Evolutionary conservation across 2,329 filamentous ascomycete genomes (phyloP), one percentile per base, ranked within the genome.

Genomic region (Epicoccum sorghinum): DNA sequence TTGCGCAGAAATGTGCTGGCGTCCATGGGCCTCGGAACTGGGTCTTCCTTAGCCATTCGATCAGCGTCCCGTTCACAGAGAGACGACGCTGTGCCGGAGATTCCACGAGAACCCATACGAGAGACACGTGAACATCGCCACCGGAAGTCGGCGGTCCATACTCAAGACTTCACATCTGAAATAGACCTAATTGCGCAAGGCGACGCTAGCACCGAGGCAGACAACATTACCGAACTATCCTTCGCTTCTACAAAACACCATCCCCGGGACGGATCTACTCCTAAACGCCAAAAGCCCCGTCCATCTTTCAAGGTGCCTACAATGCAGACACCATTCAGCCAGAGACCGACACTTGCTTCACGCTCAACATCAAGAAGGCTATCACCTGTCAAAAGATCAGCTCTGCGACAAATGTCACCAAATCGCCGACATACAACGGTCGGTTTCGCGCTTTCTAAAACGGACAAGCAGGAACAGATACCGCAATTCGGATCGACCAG

Each of bases 221-320:
- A 68, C 13, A 46, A 50, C n/a, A 13, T 58, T 10, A 51, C 60
- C 4, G 60, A 71, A 45, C 55, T 58, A 6, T 69, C 66, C 3
- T 67, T 69, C 37, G 62, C 48, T 13, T 70, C 68, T 3, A 59
- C 57, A 3, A 49, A 53, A 22, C 52, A 60, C 7, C 52, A 52
- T 5, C 65, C 57, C 4, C 61, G 59, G 24, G 49, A 57, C n/a
- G 65, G 66, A 10, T 74, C 74, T 2, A 73, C 70, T 6, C 77
- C 77, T 3, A 81, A 81, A 58, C 74, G 79, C 13, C 55, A 69
- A 1, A 77, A 74, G 47, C 67, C 72, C 24, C 66, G 69, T 18
- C 52, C 60, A 4, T 62, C 72, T 1, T 72, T 70, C 57, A 73
- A 70, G 40, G 57, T 64, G 5, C 65, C 71, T 24, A 53, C 60